A percentile compares a stretch with the other conserved stretches of the same genome.
phyloP scores from a whole-genome alignment of 495 filamentous ascomycete genomes.

The Neurospora hispaniola region DNA sequence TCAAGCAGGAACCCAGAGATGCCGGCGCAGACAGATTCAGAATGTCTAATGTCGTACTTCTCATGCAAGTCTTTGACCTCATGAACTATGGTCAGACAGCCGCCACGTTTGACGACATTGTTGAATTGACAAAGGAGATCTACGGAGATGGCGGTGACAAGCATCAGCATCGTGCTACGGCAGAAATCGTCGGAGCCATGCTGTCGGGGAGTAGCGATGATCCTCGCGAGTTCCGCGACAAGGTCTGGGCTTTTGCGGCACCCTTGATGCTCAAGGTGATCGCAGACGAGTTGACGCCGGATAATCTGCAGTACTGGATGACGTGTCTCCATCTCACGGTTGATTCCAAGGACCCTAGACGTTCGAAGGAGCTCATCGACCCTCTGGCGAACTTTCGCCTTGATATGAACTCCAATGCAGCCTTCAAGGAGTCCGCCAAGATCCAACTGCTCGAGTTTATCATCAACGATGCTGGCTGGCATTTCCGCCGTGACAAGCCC shows the following conservation, averaged over 20 bases:
- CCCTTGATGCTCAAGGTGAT: conserved; percentile 82
- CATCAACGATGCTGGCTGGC: conserved; percentile 85
- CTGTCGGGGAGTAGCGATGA: conserved; percentile 65
- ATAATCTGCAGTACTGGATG: conserved; percentile 90
- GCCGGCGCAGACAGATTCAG: conserved; percentile 73
- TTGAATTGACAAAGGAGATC: conserved; percentile 59
- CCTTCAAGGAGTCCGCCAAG: conserved; percentile 98
- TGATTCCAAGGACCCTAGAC: conserved; percentile 68
- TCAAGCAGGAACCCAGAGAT: conserved; percentile 96
- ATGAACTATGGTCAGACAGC: conserved; percentile 63
- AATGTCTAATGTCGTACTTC: conserved; percentile 71
- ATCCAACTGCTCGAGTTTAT: conserved; percentile 83
- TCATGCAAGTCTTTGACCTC: conserved; percentile 81
- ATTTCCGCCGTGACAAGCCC: conserved; percentile 83
- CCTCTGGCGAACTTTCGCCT: conserved; percentile 77
- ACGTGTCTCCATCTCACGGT: conserved; percentile 83
- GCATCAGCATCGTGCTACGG: conserved; percentile 91
- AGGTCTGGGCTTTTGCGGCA: conserved; percentile 81
- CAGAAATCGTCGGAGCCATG: conserved; percentile 85
- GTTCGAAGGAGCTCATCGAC: conserved; percentile 76
- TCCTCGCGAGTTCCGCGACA: conserved; percentile 52
- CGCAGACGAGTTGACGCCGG: conserved; percentile 80
- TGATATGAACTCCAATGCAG: conserved; percentile 90
- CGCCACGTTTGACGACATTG: conserved; percentile 78
- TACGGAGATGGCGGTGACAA: conserved; percentile 94